phyloP scores from a whole-genome alignment of 768 basidiomycete species.

The Leucogyrophana mollusca region DNA sequence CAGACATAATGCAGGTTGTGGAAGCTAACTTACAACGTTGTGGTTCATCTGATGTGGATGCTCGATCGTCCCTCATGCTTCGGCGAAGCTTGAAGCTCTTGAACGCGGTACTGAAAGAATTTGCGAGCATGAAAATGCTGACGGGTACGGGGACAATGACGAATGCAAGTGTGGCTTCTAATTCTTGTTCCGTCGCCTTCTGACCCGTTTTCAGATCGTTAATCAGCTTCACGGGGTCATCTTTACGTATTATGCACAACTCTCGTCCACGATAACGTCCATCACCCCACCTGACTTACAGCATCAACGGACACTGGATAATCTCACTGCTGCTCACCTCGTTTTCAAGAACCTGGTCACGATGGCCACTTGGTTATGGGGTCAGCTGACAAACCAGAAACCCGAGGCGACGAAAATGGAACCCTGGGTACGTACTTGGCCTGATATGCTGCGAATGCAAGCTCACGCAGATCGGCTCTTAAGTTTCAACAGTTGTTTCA shows the following conservation, averaged over 20 bases:
- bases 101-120: slow-evolving; percentile 68
- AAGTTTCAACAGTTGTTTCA: slow-evolving; percentile 66
- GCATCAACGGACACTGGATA: slow-evolving; percentile 39
- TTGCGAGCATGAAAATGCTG: slow-evolving; percentile 67
- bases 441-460: background rate
- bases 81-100: slow-evolving; percentile 63
- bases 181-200: background rate
- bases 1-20: slow-evolving; percentile 52
- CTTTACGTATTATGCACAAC: slow-evolving; percentile 59
- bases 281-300: slow-evolving; percentile 34
- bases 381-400: slow-evolving; percentile 39
- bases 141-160: slow-evolving; percentile 66
- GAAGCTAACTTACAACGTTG: slow-evolving; percentile 51
- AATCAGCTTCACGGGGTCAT: slow-evolving; percentile 49
- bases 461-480: slow-evolving; percentile 1
- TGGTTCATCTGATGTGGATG: slow-evolving; percentile 40
- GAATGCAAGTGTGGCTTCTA: slow-evolving; percentile 38
- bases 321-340: slow-evolving; percentile 60
- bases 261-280: slow-evolving; percentile 33
- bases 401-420: slow-evolving; percentile 44
- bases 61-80: slow-evolving; percentile 46
- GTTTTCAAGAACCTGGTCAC: slow-evolving; percentile 75
- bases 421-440: slow-evolving; percentile 47
- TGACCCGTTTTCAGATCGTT: slow-evolving; percentile 15
- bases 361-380: slow-evolving; percentile 73